Evolutionary conservation across 2,329 filamentous ascomycete species (phyloP), one percentile per base, ranked within the genome.

Genomic region (Colletotrichum agaves): DNA sequence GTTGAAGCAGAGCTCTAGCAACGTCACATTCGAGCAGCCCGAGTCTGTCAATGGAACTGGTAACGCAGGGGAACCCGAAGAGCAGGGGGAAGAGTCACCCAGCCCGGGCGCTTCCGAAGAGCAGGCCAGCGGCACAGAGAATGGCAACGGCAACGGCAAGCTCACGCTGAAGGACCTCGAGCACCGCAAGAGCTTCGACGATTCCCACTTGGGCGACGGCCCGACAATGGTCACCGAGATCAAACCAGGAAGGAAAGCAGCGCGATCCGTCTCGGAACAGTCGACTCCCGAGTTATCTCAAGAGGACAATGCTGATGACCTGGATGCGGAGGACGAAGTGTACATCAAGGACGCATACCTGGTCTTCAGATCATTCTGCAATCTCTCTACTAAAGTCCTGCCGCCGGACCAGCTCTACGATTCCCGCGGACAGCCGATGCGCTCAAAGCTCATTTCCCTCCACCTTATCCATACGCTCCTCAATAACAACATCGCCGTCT

Each of bases 261-360:
- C 79, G 47, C 80, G 76, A 72, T 87, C 87, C 5, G 76, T 82
- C 6, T 87, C 86, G 12, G 86, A 85, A 44, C 84, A 87, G 69
- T 85, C 84, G 8, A 81, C 84, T 1, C 81, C 82, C 4, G 90
- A 91, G 61, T 82, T 84, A 62, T 80, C 82, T 15, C 76, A 78
- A 2, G 83, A 87, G 35, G 88, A 91, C 62, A 81, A 84, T 21
- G 76, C 86, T 23, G 89, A 93, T 62, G 81, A 83, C 19, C 80
- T 89, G 19, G 90, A 91, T 61, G 85, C 86, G 31, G 94, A 97
- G 76, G 96, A 99, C 75, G 96, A 99, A 77, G 93, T 98, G 19
- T 98, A 97, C 77, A 94, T 98, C 73, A 93, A 96, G 73, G 96
- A 99, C 80, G 94, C 96, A 10, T 99, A 98, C 78, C 87, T 99